Evolutionary conservation across 164 flowering plant genomes (phyloP).

Genomic region (Houttuynia cordata): DNA sequence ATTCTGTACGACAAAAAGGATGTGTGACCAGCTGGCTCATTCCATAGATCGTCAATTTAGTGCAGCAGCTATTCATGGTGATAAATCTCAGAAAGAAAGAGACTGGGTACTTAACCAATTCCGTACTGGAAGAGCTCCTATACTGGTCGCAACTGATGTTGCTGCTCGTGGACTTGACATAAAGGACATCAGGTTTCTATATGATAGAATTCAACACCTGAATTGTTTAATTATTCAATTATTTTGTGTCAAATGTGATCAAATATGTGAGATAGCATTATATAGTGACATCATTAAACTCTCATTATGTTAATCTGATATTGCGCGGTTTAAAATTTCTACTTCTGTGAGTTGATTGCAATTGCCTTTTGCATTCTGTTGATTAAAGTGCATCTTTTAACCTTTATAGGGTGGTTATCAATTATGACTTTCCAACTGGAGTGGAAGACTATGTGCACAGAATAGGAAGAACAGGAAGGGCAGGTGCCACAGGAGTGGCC

Average conservation of each 20-base stretch:
- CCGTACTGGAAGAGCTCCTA: conserved; percentile 59
- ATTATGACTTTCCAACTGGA: conserved; percentile 88
- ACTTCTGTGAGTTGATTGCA: no score
- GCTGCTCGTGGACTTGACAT: conserved; percentile 87
- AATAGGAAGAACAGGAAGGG: conserved; percentile 92
- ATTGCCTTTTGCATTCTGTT: no score
- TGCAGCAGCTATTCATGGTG: conserved; percentile 92
- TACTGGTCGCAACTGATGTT: conserved; percentile 92
- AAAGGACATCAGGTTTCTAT: conserved; percentile 55
- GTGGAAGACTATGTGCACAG: conserved; percentile 91
- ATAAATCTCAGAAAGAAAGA: conserved; percentile 82
- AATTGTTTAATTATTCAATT: neutral
- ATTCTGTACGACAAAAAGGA: conserved; percentile 84
- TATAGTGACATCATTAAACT: neutral
- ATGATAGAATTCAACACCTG: neutral
- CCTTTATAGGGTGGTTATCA: conserved; percentile 62
- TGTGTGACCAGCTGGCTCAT: conserved; percentile 82
- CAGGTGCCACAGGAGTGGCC: conserved; percentile 82
- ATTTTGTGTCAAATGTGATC: neutral
- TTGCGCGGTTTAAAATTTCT: no score
- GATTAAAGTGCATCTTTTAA: no score
- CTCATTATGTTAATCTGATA: neutral
- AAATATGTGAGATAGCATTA: neutral
- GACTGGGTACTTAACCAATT: conserved; percentile 71
- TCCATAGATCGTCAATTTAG: conserved; percentile 57